These are phyloP conservation scores for Taiozyma onychis DNA, from an alignment of 1,139 yeast species.

Conservation along the genomic window DNA sequence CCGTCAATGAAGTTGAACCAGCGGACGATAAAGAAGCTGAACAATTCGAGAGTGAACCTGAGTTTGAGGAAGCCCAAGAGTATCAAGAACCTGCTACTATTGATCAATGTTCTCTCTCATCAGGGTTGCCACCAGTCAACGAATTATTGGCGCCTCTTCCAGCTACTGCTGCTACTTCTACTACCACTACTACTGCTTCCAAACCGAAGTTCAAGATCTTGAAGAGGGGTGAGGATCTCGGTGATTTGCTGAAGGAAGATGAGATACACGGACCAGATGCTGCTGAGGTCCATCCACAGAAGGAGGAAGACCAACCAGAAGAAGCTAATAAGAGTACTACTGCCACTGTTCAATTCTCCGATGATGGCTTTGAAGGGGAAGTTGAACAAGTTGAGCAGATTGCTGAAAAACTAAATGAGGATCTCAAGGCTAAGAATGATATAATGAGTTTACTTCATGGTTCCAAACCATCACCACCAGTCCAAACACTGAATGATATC, in stretches of 20 bases:
- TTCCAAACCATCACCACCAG: neutral
- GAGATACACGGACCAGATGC: neutral
- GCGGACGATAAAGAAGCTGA: conserved; percentile 6
- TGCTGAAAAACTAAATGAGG: neutral
- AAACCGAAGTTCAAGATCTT: conserved; percentile 19
- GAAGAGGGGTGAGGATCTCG: conserved; percentile 28
- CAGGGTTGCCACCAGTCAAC: neutral
- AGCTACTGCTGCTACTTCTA: neutral
- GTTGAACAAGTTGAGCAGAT: neutral
- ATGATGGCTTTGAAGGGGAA: conserved; percentile 5
- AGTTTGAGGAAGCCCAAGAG: conserved; percentile 12
- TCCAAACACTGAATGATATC: conserved; percentile 2
- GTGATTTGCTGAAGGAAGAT: conserved; percentile 1
- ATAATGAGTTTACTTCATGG: conserved; percentile 1
- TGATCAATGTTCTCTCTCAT: too few relatives aligned
- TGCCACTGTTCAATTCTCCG: conserved; percentile 9
- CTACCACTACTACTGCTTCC: neutral
- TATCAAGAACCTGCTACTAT: conserved; percentile 2
- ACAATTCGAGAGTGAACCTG: conserved; percentile 6
- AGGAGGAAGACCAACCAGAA: neutral
- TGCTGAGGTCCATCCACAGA: neutral
- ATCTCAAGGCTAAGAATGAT: neutral
- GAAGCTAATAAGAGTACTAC: conserved; percentile 5
- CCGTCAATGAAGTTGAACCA: conserved; percentile 1
- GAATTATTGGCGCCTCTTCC: neutral